A percentile compares a stretch with the other conserved stretches of the same genome.
phyloP scores from a whole-genome alignment of 2,329 filamentous ascomycete species.

The Cryoendolithus antarcticus region DNA sequence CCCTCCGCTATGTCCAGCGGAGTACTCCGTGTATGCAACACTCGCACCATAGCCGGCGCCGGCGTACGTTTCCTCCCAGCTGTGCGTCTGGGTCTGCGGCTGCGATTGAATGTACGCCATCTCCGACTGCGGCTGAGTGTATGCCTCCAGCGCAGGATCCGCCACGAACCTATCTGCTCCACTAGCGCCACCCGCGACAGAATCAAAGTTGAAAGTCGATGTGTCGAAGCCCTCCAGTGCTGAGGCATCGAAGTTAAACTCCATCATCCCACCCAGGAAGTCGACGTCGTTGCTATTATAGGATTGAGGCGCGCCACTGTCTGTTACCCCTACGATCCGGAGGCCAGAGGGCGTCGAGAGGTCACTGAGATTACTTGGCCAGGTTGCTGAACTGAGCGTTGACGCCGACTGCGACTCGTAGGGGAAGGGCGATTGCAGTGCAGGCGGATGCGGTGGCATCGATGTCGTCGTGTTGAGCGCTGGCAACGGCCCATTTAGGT shows the following conservation, averaged over 20 bases:
- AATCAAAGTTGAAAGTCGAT: slow-evolving; percentile 18
- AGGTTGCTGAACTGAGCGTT: slow-evolving; percentile 16
- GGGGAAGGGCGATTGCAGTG: slow-evolving; percentile 20
- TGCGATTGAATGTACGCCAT: too few relatives aligned
- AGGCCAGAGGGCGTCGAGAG: too few relatives aligned
- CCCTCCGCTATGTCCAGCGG: slow-evolving; percentile 1
- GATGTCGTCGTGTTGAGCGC: slow-evolving; percentile 5
- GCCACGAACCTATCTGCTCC: slow-evolving; percentile 8
- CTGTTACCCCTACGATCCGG: too few relatives aligned
- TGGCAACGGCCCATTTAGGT: slow-evolving; percentile 1
- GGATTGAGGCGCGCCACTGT: too few relatives aligned
- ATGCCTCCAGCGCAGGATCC: slow-evolving; percentile 14
- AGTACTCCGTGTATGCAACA: background rate
- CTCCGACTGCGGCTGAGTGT: slow-evolving; percentile 5
- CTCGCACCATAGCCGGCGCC: background rate
- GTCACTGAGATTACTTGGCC: slow-evolving; percentile 9
- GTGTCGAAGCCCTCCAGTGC: slow-evolving; percentile 15
- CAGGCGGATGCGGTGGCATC: slow-evolving; percentile 5
- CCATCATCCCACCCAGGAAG: slow-evolving; percentile 29
- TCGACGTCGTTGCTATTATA: slow-evolving; percentile 10
- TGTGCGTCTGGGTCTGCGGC: too few relatives aligned
- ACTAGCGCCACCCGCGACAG: background rate
- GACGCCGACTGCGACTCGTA: slow-evolving; percentile 17
- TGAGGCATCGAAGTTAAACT: slow-evolving; percentile 26
- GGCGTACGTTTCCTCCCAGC: too few relatives aligned